phyloP scores from a whole-genome alignment of 2,329 filamentous ascomycete species.

The Blastomyces gilchristii region DNA sequence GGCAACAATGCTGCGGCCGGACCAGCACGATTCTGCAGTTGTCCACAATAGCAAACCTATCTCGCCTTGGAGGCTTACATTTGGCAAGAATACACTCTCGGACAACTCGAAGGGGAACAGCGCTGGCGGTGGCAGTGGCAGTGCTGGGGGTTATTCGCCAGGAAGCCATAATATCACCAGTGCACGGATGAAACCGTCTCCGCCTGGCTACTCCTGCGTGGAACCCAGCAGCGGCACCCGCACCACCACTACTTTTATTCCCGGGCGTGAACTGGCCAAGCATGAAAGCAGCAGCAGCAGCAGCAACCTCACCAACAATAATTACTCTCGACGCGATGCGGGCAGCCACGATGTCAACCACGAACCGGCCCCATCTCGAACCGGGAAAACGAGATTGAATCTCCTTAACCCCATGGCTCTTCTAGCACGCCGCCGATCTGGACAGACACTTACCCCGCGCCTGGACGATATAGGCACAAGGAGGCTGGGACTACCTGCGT shows the following conservation, averaged over 20 bases:
- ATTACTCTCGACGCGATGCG: not conserved
- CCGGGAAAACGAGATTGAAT: constrained; percentile 43
- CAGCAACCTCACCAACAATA: constrained; percentile 11
- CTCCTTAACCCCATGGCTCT: constrained; percentile 53
- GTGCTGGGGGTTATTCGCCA: constrained; percentile 18
- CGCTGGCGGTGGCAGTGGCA: not conserved
- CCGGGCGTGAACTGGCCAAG: constrained; percentile 4
- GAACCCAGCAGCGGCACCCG: constrained; percentile 10
- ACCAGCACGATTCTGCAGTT: constrained; percentile 10
- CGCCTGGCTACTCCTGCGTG: constrained; percentile 6
- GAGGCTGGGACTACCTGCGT: constrained; percentile 39
- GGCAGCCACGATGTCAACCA: not conserved
- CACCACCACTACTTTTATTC: not conserved
- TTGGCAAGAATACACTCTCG: constrained; percentile 22
- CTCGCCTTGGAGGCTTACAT: constrained; percentile 29
- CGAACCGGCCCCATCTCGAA: not conserved
- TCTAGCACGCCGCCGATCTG: constrained; percentile 47
- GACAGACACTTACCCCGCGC: constrained; percentile 39
- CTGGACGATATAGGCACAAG: constrained; percentile 44
- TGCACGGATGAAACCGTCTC: constrained; percentile 23
- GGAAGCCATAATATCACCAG: constrained; percentile 14
- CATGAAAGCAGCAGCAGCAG: constrained; percentile 16
- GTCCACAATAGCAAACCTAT: constrained; percentile 22
- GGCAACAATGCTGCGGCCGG: constrained; percentile 5
- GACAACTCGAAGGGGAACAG: constrained; percentile 21